phyloP scores from a whole-genome alignment of 169 alveolate genomes.

The Cryptosporidium baileyi region DNA sequence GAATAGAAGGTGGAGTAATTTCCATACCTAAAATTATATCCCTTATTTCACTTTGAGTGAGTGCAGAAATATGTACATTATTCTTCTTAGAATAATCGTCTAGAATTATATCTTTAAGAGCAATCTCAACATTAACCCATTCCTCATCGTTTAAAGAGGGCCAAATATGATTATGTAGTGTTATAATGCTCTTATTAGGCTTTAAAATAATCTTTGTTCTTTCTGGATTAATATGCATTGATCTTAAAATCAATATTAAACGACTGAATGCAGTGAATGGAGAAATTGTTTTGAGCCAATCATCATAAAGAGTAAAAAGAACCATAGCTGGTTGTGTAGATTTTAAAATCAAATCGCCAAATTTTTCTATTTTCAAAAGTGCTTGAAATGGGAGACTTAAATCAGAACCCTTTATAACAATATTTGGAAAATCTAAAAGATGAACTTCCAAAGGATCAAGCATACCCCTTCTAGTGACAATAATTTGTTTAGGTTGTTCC shows the following conservation, averaged over 20 bases:
- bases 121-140: constrained; percentile 99
- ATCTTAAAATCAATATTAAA: constrained; percentile 94
- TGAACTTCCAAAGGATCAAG: constrained; percentile 99
- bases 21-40: constrained; percentile 99
- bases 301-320: constrained; percentile 98
- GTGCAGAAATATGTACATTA: constrained; percentile 96
- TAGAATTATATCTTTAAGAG: constrained; percentile 95
- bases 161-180: constrained; percentile 99
- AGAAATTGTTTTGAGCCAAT: constrained; percentile 97
- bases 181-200: constrained; percentile 95
- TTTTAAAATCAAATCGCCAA: constrained; percentile 98
- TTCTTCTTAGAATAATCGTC: constrained; percentile 99
- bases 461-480: constrained; percentile 99
- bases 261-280: constrained; percentile 98
- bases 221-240: constrained; percentile 98
- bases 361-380: constrained; percentile 95
- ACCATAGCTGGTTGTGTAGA: constrained; percentile 99
- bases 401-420: constrained; percentile 99
- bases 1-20: constrained; percentile 97
- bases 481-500: constrained; percentile 99
- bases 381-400: constrained; percentile 98
- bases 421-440: constrained; percentile 99
- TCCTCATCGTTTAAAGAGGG: constrained; percentile 98
- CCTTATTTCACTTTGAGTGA: constrained; percentile 99
- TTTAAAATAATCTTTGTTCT: constrained; percentile 95